These are phyloP conservation scores for Rhodotorula sp. DNA, from an alignment of 1,284 basidiomycete species.

Conservation along the genomic window DNA sequence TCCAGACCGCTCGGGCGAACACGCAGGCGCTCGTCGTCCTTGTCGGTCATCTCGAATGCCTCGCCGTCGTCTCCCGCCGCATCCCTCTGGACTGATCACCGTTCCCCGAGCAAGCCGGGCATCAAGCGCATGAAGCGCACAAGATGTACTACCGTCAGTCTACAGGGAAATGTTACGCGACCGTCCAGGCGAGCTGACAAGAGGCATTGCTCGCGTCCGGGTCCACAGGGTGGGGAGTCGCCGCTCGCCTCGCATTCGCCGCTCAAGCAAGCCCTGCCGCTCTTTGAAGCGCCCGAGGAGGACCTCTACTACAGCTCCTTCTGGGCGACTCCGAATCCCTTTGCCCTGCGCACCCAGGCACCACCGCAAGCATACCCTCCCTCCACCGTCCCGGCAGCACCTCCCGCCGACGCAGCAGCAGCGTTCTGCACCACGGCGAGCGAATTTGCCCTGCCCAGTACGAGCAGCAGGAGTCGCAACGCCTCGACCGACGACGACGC, in stretches of 20 bases:
- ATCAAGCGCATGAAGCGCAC: constrained; percentile 7
- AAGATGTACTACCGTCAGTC: neutral
- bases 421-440: constrained; percentile 10
- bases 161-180: neutral
- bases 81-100: neutral
- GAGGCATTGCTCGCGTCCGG: too few relatives aligned
- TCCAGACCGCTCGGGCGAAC: constrained; percentile 12
- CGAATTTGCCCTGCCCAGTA: constrained; percentile 22
- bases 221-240: constrained; percentile 6
- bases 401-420: neutral
- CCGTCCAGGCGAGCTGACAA: neutral
- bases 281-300: neutral
- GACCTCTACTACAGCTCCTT: neutral
- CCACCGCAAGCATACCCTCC: neutral
- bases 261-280: constrained; percentile 6
- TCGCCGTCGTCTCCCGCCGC: neutral
- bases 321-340: constrained; percentile 6
- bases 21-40: constrained; percentile 22
- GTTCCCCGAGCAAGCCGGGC: constrained; percentile 1
- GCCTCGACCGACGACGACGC: constrained; percentile 8
- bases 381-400: neutral
- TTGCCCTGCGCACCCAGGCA: neutral
- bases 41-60: constrained; percentile 13
- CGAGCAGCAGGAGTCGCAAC: neutral
- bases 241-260: neutral